A percentile compares a stretch with the other conserved stretches of the same genome.
phyloP scores from a whole-genome alignment of 2,329 filamentous ascomycete genomes.

The Penicillium sumatraense region DNA sequence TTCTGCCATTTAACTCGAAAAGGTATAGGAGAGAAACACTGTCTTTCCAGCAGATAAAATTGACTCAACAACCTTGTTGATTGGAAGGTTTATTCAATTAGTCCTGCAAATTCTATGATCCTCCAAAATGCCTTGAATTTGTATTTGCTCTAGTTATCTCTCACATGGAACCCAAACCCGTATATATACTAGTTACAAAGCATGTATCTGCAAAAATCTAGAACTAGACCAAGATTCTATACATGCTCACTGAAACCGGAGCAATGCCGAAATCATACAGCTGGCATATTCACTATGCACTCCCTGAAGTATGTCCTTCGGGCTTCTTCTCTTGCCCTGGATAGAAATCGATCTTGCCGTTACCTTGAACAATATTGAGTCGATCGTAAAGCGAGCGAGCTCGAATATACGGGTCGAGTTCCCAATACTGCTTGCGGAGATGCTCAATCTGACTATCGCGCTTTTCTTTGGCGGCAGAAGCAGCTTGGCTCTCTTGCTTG shows the following conservation, averaged over 20 bases:
- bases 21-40: not conserved
- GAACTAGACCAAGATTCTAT: not conserved
- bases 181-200: conserved; percentile 21
- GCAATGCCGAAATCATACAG: not conserved
- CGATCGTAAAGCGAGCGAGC: conserved; percentile 86
- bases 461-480: conserved; percentile 58
- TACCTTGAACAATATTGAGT: conserved; percentile 69
- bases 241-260: not conserved
- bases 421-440: conserved; percentile 81
- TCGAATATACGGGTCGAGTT: conserved; percentile 82
- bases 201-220: conserved; percentile 3
- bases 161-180: not conserved
- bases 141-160: conserved; percentile 11
- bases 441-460: conserved; percentile 66
- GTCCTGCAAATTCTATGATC: not conserved
- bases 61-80: no score
- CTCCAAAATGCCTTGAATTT: conserved; percentile 6
- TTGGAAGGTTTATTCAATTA: not conserved
- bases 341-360: conserved; percentile 75
- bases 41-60: not conserved
- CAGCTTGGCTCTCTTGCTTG: conserved; percentile 50
- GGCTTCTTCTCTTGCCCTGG: conserved; percentile 37
- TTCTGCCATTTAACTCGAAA: not conserved
- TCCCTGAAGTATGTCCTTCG: conserved; percentile 3
- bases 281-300: conserved; percentile 7